These are phyloP conservation scores for Vinca minor DNA, from an alignment of 257 asterid genomes.

Conservation along the genomic window DNA sequence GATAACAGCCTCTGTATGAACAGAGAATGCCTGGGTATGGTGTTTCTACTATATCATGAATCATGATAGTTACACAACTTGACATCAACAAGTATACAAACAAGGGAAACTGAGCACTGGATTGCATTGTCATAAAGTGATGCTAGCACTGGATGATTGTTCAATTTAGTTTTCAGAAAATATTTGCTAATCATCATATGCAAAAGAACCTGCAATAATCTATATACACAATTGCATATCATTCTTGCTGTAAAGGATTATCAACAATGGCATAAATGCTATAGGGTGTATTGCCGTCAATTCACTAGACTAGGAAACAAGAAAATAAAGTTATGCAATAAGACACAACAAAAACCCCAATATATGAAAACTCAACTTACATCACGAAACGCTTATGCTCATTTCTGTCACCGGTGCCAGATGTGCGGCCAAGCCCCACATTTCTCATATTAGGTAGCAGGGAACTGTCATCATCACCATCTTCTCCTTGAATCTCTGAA, in stretches of 20 bases:
- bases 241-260: not conserved
- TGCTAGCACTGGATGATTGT: not conserved
- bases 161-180: not conserved
- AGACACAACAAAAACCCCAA: not conserved
- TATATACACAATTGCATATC: not conserved
- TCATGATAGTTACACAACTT: not conserved
- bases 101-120: not conserved
- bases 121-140: not conserved
- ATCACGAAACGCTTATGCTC: constrained; percentile 85
- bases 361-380: constrained; percentile 41
- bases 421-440: constrained; percentile 49
- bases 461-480: constrained; percentile 37
- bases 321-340: constrained; percentile 5
- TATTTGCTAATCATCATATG: not conserved
- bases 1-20: not conserved
- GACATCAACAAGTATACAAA: not conserved
- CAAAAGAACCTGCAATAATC: not conserved
- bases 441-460: constrained; percentile 31
- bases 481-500: constrained; percentile 32
- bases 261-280: not conserved
- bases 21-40: not conserved
- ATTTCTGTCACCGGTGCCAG: constrained; percentile 50
- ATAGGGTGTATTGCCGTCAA: not conserved
- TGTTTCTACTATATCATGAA: not conserved
- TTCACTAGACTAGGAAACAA: constrained; percentile 1